A percentile compares a stretch with the other conserved stretches of the same genome.
These are phyloP conservation scores for Populus alba DNA, from an alignment of 345 rosid genomes.

Conservation along the genomic window DNA sequence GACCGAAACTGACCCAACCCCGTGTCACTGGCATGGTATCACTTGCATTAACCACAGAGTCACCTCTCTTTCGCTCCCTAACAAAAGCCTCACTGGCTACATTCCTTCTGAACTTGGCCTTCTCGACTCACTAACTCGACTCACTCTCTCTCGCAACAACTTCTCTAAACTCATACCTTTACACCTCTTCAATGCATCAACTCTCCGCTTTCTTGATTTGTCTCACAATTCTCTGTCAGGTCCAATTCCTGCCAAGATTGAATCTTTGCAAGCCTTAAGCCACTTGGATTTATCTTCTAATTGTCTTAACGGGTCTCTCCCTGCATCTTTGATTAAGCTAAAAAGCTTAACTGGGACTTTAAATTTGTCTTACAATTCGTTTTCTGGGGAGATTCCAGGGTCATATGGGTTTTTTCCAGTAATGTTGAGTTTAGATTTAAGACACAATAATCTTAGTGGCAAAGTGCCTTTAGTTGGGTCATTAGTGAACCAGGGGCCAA, in stretches of 20 bases:
- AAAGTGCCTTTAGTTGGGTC: slow-evolving; percentile 83
- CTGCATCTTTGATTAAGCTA: slow-evolving; percentile 56
- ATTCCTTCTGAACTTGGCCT: slow-evolving; percentile 86
- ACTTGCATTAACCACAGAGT: slow-evolving; percentile 58
- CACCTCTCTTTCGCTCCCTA: slow-evolving; percentile 55
- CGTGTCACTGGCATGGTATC: slow-evolving; percentile 83
- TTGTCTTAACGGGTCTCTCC: slow-evolving; percentile 65
- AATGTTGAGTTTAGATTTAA: slow-evolving; percentile 75
- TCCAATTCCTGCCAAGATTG: slow-evolving; percentile 52
- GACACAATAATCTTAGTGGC: slow-evolving; percentile 77
- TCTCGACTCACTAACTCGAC: slow-evolving; percentile 57
- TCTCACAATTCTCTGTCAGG: slow-evolving; percentile 73
- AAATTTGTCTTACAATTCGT: slow-evolving; percentile 64
- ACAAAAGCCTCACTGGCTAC: slow-evolving; percentile 59
- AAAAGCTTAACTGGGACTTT: slow-evolving; percentile 62
- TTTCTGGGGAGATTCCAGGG: slow-evolving; percentile 71
- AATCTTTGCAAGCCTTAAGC: slow-evolving; percentile 40
- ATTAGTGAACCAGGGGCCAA: slow-evolving; percentile 89
- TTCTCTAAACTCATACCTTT: slow-evolving; percentile 61
- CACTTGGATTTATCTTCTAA: slow-evolving; percentile 78
- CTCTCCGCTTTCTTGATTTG: slow-evolving; percentile 58
- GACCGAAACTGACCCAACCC: slow-evolving; percentile 69
- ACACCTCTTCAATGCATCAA: slow-evolving; percentile 54
- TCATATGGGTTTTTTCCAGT: slow-evolving; percentile 71
- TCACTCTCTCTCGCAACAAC: slow-evolving; percentile 60